Base-by-base conservation (phyloP, 306 rosid species). In the Castanea sativa region DNA sequence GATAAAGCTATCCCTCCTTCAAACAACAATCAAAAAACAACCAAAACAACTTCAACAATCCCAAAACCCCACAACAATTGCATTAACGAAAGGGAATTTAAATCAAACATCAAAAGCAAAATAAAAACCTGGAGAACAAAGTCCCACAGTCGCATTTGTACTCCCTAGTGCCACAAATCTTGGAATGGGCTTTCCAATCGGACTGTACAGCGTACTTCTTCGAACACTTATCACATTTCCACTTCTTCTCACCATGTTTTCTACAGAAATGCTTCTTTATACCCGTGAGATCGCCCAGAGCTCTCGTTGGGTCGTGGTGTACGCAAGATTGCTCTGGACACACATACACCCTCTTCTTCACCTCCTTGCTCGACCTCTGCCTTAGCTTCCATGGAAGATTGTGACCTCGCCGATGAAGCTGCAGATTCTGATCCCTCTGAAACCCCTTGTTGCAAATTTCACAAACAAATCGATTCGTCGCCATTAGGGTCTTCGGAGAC, bases 171-270 rank as follows among this genome's bases (percentile, higher is more conserved):
- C 98, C 97, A 71, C 98, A 94, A 63, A 94, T 85, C 75, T 92
- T 94, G 21, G 92, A 91, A 86, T 94, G 98, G 33, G 98, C 98
- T 78, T 94, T 94, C 97, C 98, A 94, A 88, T 94, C 98, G 6
- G 98, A 94, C 79, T 94, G 98, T 65, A 94, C 98, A 0, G 98
- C 98, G 76, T 94, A 94, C 71, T 92, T 94, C 91, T 94, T 94
- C 12, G 92, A 87, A 69, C 98, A 94, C 83, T 94, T 91, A 2
- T 92, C 98, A 61, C 98, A 94, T 86, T 94, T 92, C 98, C 98
- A 94, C 86, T 94, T 94, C 89, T 94, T 94, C 87, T 94, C 98
- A 6, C 98, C 96, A 74, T 94, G 97, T 75, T 94, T 94, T 43
- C 98, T 84, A 78, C 98, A 94, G 81, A 89, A 94, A 84, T 94